Evolutionary conservation across 139 green algal species (phyloP), one percentile per base, ranked within the genome.

Genomic region (Parachlorella kessleri): DNA sequence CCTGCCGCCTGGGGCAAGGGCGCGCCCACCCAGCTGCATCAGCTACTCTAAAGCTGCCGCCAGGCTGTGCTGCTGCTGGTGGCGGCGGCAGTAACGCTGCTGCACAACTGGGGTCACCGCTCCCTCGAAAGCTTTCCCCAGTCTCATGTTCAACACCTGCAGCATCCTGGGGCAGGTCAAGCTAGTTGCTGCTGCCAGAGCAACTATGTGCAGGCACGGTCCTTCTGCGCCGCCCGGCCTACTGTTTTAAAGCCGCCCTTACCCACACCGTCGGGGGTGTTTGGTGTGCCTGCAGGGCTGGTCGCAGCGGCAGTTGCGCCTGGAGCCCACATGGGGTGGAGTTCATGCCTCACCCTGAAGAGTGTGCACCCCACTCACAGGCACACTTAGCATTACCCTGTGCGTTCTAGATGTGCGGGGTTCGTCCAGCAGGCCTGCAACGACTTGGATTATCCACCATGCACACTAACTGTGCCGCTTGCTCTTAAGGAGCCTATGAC

Each of bases 231-330:
- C 35, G 3, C 38, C 69, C 8, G 41, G 55, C 7, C 36, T 32
- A 6, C 73, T 33, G 77, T 24, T 53, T 76, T 59, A 68, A 81
- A 82, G 68, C 68, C 77, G 54, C 68, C 54, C 28, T 75, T 66
- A 6, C 66, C 54, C 26, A 67, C 48, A 59, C 14, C 21, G 14
- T 59, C n/a, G n/a, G n/a, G 42, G 33, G 9, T 36, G 28, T 55
- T 32, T 1, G 55, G 32, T 7, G 5, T 54, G 33, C 8, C 32
- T 53, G 35, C 28, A 40, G 33, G 35, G 54, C 35, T 33, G 4
- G 42, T n/a, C 10, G 6, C 26, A 8, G 42, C 32, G 3, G 70
- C 35, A 55, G 33, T 14, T 40, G 59, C 7, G n/a, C 1, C 3
- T 3, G n/a, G n/a, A 54, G 54, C 4, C n/a, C 1, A n/a, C 36